Percentiles rank a stretch among this genome's conserved stretches.
Conservation (phyloP, 768 basidiomycete genomes). For the Mycena leptocephala region DNA sequence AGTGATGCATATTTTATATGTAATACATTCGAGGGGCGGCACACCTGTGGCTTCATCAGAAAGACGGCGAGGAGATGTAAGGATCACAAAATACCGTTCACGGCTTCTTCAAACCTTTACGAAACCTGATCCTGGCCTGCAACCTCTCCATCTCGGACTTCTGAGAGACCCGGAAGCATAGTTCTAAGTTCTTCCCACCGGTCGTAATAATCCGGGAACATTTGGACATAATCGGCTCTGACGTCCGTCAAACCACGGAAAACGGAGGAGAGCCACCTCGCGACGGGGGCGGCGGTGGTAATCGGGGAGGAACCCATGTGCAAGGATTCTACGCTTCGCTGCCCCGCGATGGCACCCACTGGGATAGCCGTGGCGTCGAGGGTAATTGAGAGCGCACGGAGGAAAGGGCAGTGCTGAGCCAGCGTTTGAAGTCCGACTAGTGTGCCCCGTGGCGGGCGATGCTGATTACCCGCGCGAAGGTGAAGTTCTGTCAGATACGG, state of each 20-base stretch:
- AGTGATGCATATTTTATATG: too few relatives aligned
- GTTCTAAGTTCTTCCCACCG: background rate
- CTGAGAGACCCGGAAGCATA: background rate
- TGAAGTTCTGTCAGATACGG: background rate
- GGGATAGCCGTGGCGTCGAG: background rate
- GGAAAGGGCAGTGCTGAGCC: background rate
- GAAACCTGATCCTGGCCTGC: background rate
- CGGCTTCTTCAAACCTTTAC: background rate
- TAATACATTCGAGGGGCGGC: too few relatives aligned
- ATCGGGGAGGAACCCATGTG: background rate
- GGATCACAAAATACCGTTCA: background rate
- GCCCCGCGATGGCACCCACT: too few relatives aligned
- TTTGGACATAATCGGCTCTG: background rate
- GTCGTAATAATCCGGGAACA: background rate
- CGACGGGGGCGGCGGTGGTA: background rate
- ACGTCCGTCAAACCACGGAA: background rate
- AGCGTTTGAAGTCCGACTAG: background rate
- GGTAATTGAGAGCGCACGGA: too few relatives aligned
- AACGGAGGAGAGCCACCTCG: background rate
- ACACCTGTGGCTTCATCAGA: too few relatives aligned
- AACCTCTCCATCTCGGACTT: background rate
- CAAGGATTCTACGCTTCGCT: background rate
- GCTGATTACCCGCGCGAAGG: background rate
- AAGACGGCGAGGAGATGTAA: background rate
- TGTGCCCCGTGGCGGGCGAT: background rate